Conservation (phyloP, 129 eudicot genomes). For the Flaveria robusta region DNA sequence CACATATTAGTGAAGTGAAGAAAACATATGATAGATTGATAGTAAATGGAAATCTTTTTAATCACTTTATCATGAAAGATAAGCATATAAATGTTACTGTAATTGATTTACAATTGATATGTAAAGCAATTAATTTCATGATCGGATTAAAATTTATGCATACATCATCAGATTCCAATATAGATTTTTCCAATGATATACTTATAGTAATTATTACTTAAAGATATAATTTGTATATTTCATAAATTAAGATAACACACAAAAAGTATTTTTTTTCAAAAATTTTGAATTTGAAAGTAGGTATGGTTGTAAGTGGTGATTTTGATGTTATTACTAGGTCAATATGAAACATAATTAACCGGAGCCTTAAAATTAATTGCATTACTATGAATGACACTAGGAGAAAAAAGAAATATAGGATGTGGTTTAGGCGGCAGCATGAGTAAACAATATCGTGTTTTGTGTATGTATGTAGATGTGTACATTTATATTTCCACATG, state of each 20-base stretch:
- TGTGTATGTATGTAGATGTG: not conserved
- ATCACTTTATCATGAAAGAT: not conserved
- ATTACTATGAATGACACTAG: not conserved
- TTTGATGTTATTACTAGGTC: not conserved
- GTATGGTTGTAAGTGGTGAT: not conserved
- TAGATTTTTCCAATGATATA: not conserved
- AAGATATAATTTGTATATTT: not conserved
- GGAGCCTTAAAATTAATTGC: not conserved
- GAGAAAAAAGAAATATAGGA: not conserved
- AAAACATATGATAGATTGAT: not conserved
- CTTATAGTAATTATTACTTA: not conserved
- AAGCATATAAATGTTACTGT: not conserved
- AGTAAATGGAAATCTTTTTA: not conserved
- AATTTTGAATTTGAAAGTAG: not conserved
- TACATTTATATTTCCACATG: not conserved
- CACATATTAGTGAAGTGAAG: not conserved
- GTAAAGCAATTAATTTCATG: not conserved
- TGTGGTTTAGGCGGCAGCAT: not conserved
- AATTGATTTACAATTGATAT: not conserved
- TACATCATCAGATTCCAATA: not conserved
- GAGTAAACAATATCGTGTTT: not conserved
- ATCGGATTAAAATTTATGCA: not conserved
- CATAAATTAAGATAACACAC: not conserved
- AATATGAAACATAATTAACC: not conserved
- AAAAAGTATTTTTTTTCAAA: too few species aligned